These are phyloP conservation scores for Plasmodium yoelii DNA, from an alignment of 169 alveolate genomes.

Conservation along the genomic window DNA sequence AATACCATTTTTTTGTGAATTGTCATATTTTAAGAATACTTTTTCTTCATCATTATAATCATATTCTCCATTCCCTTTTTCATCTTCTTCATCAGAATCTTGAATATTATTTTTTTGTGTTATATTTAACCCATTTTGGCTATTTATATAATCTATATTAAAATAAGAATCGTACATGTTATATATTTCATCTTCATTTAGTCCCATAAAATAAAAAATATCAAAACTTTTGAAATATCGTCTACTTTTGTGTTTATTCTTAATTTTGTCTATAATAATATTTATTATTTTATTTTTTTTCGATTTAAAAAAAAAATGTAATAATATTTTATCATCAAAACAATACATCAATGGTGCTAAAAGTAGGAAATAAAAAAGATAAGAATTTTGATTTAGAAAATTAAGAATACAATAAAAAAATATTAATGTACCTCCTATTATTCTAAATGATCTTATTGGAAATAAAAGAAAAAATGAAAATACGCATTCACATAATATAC, in stretches of 20 bases:
- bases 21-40: background rate
- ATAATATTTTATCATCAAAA: conserved; percentile 51
- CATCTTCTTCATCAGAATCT: background rate
- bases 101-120: background rate
- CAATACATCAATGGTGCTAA: conserved; percentile 70
- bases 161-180: conserved; percentile 37
- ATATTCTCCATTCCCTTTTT: background rate
- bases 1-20: background rate
- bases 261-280: conserved; percentile 25
- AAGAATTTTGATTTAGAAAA: conserved; percentile 40
- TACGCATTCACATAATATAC: conserved; percentile 44
- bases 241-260: conserved; percentile 4
- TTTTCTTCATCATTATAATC: background rate
- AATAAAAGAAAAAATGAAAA: conserved; percentile 53
- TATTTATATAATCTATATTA: background rate
- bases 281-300: conserved; percentile 42
- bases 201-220: conserved; percentile 32
- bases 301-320: conserved; percentile 16
- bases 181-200: conserved; percentile 18
- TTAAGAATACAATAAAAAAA: conserved; percentile 41
- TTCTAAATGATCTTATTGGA: conserved; percentile 49
- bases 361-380: conserved; percentile 43
- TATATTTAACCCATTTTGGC: background rate
- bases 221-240: conserved; percentile 41
- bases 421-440: conserved; percentile 36